Base-by-base conservation (phyloP, 169 alveolate species). In the Plasmodium gallinaceum region DNA sequence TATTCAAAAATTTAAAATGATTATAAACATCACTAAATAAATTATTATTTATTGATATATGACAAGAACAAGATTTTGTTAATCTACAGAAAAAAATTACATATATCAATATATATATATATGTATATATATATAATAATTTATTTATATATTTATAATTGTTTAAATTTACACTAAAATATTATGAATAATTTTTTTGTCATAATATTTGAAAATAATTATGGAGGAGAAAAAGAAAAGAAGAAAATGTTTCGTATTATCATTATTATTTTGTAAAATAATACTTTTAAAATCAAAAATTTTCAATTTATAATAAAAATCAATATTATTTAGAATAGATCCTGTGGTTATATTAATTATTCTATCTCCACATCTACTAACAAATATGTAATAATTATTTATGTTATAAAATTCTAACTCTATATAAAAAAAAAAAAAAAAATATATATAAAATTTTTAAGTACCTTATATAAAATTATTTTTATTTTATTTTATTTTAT, bases 31-130 rank as follows among this genome's bases (percentile, higher is more conserved):
- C 89, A 26, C 61, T 16, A 51, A 45, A 58, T 32, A n/a, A 10
- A 32, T 78, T 52, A 22, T 42, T 62, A 7, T 51, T 14, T 5
- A 65, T 43, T 54, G 42, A 18, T 16, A 78, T 51, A 5, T 78
- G 89, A 70, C 89, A 78, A 20, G 89, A 78, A 22, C 89, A 78
- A 24, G 89, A n/a, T 42, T 78, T 78, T 45, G 76, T 78, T 45
- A 78, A n/a, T 9, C 89, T 78, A 14, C 14, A 51, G 7, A 42
- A 22, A n/a, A 18, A 20, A 60, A 1, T 7, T 60, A 60, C 3
- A 60, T 24, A 16, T 24, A 60, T 24, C 14, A 16, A 60, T 60
- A 24, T 24, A 60, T 24, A n/a, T n/a, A 20, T 58, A 58, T 20
- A n/a, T 20, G 16, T 18, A 58, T 57, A 57, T 57, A 18, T n/a